Conservation (phyloP, 345 rosid genomes). For the Pugionium cornutum region DNA sequence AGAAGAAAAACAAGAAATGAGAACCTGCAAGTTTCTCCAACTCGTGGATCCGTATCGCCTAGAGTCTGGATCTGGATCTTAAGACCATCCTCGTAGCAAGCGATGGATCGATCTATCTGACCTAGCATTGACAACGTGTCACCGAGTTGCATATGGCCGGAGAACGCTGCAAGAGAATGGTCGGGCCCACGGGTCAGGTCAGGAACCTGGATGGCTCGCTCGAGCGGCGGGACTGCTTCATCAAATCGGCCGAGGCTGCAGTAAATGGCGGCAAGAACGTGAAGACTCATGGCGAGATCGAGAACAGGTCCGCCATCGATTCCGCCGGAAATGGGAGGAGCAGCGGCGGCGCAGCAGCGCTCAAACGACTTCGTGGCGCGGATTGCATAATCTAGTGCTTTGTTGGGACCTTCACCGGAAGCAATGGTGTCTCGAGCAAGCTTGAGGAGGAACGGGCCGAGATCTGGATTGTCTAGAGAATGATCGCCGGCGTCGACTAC, state of each 20-base stretch:
- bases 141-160: constrained; percentile 96
- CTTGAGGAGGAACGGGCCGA: constrained; percentile 93
- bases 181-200: constrained; percentile 71
- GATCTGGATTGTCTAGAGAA: constrained; percentile 97
- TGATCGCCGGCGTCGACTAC: constrained; percentile 48
- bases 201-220: constrained; percentile 80
- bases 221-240: constrained; percentile 88
- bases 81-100: constrained; percentile 80
- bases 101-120: constrained; percentile 80
- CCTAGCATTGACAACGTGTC: constrained; percentile 98
- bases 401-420: constrained; percentile 89
- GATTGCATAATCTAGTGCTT: constrained; percentile 87
- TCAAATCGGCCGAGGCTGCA: constrained; percentile 93
- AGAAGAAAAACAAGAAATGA: background rate
- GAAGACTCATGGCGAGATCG: constrained; percentile 94
- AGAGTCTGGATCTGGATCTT: constrained; percentile 93
- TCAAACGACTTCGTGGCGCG: constrained; percentile 92
- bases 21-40: constrained; percentile 99
- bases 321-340: constrained; percentile 41
- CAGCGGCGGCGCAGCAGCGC: constrained; percentile 63
- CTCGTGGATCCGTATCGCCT: constrained; percentile 95
- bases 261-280: constrained; percentile 89
- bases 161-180: constrained; percentile 87
- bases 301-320: constrained; percentile 72
- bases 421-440: constrained; percentile 94